A percentile compares a stretch with the other conserved stretches of the same genome.
phyloP scores from a whole-genome alignment of 768 basidiomycete species.

The Mycena floridula region DNA sequence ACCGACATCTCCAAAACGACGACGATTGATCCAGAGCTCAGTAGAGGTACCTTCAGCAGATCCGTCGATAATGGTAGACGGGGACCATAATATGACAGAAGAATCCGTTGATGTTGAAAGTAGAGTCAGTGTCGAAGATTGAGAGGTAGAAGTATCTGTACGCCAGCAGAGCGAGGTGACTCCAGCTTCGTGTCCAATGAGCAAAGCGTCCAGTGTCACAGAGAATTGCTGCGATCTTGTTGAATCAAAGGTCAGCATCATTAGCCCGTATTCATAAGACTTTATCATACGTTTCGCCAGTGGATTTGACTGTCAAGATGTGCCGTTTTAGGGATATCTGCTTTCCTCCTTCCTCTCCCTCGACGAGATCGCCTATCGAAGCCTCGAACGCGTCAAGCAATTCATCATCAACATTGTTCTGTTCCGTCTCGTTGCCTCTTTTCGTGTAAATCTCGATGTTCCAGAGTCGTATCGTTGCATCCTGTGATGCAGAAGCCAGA shows the following conservation, averaged over 20 bases:
- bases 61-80: constrained; percentile 40
- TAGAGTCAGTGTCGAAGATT: constrained; percentile 40
- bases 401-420: constrained; percentile 43
- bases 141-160: constrained; percentile 22
- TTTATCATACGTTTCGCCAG: constrained; percentile 33
- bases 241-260: no score
- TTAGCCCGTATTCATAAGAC: no score
- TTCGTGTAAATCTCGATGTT: constrained; percentile 54
- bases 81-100: constrained; percentile 92
- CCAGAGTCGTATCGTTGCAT: constrained; percentile 92
- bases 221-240: constrained; percentile 52
- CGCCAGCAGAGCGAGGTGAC: constrained; percentile 88
- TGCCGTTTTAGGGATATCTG: constrained; percentile 90
- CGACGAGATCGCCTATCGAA: constrained; percentile 63
- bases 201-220: constrained; percentile 87
- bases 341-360: constrained; percentile 71
- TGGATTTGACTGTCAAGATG: constrained; percentile 57
- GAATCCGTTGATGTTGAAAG: constrained; percentile 96
- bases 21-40: constrained; percentile 84
- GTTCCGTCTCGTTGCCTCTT: no score
- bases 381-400: constrained; percentile 86
- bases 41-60: constrained; percentile 32
- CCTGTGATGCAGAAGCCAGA: constrained; percentile 93
- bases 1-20: constrained; percentile 94
- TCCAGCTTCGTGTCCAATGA: constrained; percentile 94